phyloP scores from a whole-genome alignment of 2,329 filamentous ascomycete species.

The Colletotrichum gigasporum region DNA sequence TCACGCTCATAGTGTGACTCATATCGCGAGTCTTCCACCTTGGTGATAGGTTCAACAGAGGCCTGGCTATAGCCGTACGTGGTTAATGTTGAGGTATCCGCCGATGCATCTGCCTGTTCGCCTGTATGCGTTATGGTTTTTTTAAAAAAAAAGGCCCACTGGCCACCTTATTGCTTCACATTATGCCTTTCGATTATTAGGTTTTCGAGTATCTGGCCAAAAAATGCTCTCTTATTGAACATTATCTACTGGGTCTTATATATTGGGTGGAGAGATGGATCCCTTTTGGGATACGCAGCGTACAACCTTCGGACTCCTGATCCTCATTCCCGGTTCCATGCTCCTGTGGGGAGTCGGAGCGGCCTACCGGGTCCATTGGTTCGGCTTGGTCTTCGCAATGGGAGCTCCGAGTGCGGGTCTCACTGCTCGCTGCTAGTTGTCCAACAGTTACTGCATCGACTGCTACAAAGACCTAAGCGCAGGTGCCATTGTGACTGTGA shows the following conservation, averaged over 20 bases:
- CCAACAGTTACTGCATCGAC: constrained; percentile 52
- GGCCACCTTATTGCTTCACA: too few relatives aligned
- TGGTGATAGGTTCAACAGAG: too few relatives aligned
- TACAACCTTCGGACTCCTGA: constrained; percentile 30
- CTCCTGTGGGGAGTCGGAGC: constrained; percentile 44
- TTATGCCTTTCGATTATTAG: too few relatives aligned
- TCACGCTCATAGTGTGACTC: too few relatives aligned
- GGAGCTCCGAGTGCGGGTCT: constrained; percentile 43
- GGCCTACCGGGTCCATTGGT: constrained; percentile 50
- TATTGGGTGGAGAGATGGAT: too few relatives aligned
- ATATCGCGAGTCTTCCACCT: too few relatives aligned
- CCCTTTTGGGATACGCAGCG: constrained; percentile 42
- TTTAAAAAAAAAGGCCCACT: too few relatives aligned
- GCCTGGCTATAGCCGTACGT: too few relatives aligned
- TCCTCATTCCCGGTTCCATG: constrained; percentile 8
- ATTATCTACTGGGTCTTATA: too few relatives aligned
- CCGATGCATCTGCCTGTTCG: too few relatives aligned
- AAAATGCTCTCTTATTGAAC: constrained; percentile 41
- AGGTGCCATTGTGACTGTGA: constrained; percentile 50
- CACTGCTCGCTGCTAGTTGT: constrained; percentile 46
- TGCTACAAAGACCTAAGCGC: constrained; percentile 50
- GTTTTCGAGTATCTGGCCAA: constrained; percentile 51
- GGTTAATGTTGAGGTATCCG: too few relatives aligned
- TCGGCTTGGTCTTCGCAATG: constrained; percentile 52
- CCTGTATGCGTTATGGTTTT: too few relatives aligned